Percentiles rank a stretch among this genome's conserved stretches.
phyloP scores from a whole-genome alignment of 2,329 filamentous ascomycete species.

The Stagonosporopsis cucurbitacearum region DNA sequence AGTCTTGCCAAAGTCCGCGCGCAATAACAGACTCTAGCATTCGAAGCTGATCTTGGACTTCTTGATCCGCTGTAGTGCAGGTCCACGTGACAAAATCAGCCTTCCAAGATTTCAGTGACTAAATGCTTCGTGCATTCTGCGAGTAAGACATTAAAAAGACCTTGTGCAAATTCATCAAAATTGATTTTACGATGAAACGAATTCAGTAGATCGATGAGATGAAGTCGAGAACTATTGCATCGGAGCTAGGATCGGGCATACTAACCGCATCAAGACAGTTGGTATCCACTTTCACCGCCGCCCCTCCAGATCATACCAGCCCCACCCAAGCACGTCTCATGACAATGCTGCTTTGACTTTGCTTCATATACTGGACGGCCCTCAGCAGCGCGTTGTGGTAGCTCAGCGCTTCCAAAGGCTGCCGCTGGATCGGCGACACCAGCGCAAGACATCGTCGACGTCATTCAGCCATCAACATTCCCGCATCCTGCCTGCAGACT shows the following conservation, averaged over 20 bases:
- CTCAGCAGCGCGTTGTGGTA: background rate
- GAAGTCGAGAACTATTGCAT: conserved; percentile 6
- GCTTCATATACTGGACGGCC: background rate
- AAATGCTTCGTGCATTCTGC: no score
- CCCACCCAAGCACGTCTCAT: background rate
- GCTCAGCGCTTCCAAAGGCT: background rate
- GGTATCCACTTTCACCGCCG: conserved; percentile 10
- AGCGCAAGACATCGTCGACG: conserved; percentile 17
- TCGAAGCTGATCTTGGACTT: no score
- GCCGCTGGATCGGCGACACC: conserved; percentile 16
- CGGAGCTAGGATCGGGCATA: conserved; percentile 13
- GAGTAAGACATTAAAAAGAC: no score
- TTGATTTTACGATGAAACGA: no score
- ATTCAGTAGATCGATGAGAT: background rate
- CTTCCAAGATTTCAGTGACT: no score
- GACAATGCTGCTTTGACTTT: background rate
- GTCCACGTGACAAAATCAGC: no score
- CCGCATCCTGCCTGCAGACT: background rate
- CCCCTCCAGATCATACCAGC: conserved; percentile 6
- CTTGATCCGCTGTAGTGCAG: no score
- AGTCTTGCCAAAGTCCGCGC: no score
- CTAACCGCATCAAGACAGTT: conserved; percentile 7
- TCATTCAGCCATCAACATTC: conserved; percentile 12
- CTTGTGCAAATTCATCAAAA: no score
- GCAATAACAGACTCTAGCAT: no score